phyloP scores from a whole-genome alignment of 345 rosid genomes.

The Erucastrum elatum region DNA sequence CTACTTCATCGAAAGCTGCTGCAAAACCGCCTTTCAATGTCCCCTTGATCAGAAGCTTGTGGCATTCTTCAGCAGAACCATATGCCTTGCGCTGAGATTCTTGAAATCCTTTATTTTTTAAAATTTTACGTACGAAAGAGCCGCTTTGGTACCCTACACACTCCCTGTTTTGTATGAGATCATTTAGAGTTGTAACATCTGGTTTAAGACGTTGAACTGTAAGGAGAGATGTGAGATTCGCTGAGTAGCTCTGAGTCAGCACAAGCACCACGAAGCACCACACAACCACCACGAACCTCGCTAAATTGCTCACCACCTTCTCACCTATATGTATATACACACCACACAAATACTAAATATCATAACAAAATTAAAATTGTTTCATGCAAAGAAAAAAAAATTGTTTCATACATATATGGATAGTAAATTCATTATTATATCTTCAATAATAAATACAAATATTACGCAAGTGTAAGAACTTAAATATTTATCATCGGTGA shows the following conservation, averaged over 20 bases:
- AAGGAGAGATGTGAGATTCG: constrained; percentile 43
- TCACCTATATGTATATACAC: no score
- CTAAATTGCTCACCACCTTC: constrained; percentile 38
- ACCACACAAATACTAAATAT: no score
- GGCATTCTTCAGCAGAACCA: not conserved
- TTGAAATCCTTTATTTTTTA: not conserved
- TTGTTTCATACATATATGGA: no score
- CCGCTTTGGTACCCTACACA: constrained; percentile 16
- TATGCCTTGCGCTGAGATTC: not conserved
- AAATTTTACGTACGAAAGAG: not conserved
- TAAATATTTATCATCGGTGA: no score
- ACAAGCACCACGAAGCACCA: constrained; percentile 43
- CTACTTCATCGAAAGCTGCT: constrained; percentile 41
- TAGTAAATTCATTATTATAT: no score
- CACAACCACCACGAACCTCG: constrained; percentile 40
- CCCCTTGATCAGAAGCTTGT: constrained; percentile 26
- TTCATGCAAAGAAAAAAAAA: no score
- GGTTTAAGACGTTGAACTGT: constrained; percentile 37
- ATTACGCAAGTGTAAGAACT: no score
- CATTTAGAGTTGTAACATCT: not conserved
- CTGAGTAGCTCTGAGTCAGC: constrained; percentile 45
- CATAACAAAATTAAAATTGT: no score
- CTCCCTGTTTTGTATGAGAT: constrained; percentile 9
- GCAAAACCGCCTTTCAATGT: constrained; percentile 1
- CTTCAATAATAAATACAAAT: no score